Evolutionary conservation across 208 protist genomes (phyloP), one percentile per base, ranked within the genome.

Genomic region (Trypanosoma mega): DNA sequence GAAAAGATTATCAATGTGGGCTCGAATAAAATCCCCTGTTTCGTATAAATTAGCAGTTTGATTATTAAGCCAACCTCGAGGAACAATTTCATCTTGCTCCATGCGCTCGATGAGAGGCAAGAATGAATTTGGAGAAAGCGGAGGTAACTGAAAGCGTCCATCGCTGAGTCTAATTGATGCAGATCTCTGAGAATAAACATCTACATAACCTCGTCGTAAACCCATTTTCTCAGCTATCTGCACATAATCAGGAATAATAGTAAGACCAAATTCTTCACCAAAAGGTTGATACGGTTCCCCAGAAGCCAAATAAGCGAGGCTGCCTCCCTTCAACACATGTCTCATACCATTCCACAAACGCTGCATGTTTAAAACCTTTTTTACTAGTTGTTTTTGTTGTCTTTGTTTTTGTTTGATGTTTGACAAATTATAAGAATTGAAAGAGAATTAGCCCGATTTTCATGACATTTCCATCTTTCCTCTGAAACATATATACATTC

Each of bases 41-140:
- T 95, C 88, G 58, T 92, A 95, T n/a, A 95, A 74, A 57, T 95
- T 95, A 20, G 83, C 85, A 2, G 85, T 93, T 50, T 95, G 88
- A 51, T 95, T 92, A 60, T 95, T 95, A 11, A 95, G 64, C 83
- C 85, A 92, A 16, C 72, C 76, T 48, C 74, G 74, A 0, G 85
- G 88, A 8, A 91, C 78, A 33, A 92, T 47, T 5, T 76, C 52
- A 54, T 95, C 85, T 70, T 90, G 76, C 59, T 95, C 82, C 0
- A 95, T 75, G 24, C 88, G 76, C 34, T 91, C 79, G 23, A 95
- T 57, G 27, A 95, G 55, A 14, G 64, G 55, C 11, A 83, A 49
- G 60, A 95, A 93, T 16, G 80, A 91, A 49, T 31, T 69, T 12
- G 74, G 52, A 11, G 82, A 76, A 29, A 95, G 68, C 33, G 89